Conservation (phyloP, 441 rosid species). For the Populus hybrid region DNA sequence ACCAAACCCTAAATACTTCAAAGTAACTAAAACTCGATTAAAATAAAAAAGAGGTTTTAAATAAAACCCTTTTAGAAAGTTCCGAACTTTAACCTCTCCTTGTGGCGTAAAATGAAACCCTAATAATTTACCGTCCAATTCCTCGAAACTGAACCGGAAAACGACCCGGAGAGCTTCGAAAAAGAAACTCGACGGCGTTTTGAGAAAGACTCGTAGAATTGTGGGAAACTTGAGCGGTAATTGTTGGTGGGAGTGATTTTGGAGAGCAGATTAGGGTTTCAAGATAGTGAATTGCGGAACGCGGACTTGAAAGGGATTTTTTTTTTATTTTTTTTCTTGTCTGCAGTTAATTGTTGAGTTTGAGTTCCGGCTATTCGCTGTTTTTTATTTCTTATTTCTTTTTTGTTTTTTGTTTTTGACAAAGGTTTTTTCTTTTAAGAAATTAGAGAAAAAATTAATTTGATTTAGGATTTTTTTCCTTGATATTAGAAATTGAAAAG, state of each 20-base stretch:
- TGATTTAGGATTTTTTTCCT: too few relatives aligned
- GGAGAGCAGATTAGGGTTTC: background rate
- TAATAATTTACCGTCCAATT: background rate
- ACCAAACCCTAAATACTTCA: background rate
- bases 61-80: background rate
- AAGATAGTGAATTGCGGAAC: constrained; percentile 16
- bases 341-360: constrained; percentile 49
- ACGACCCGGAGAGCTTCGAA: background rate
- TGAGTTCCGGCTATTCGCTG: constrained; percentile 46
- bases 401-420: background rate
- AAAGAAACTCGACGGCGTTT: background rate
- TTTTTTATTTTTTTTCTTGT: constrained; percentile 18
- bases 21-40: background rate
- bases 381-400: background rate
- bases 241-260: background rate
- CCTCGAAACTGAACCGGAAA: background rate
- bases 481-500: too few relatives aligned
- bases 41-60: background rate
- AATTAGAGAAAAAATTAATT: too few relatives aligned
- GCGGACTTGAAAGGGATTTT: constrained; percentile 51
- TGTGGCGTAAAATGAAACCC: background rate
- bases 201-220: background rate
- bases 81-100: constrained; percentile 3
- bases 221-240: background rate
- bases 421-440: background rate